Percentiles rank a stretch among this genome's conserved stretches.
These are phyloP conservation scores for Aschersonia sp. DNA, from an alignment of 2,329 filamentous ascomycete species.

Conservation along the genomic window DNA sequence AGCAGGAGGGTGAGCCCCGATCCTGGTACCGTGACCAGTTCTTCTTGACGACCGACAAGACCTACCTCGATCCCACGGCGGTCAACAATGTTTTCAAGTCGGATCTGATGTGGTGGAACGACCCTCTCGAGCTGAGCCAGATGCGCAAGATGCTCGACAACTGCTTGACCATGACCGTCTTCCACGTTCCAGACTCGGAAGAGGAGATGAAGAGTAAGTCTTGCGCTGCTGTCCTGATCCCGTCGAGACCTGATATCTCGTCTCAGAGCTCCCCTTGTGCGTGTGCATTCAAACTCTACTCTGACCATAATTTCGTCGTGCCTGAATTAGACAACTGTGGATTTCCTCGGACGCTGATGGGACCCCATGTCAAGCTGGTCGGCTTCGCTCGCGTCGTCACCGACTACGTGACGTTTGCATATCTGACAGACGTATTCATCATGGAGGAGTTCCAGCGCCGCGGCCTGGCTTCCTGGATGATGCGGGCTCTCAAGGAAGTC, in stretches of 20 bases:
- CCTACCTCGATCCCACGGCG: conserved; percentile 35
- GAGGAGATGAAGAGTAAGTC: conserved; percentile 23
- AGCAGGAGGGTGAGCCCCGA: conserved; percentile 17
- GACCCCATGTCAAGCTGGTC: conserved; percentile 19
- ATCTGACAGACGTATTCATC: conserved; percentile 54
- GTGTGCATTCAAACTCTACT: conserved; percentile 8
- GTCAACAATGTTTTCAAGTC: conserved; percentile 41
- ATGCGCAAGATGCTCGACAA: conserved; percentile 39
- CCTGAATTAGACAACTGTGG: conserved; percentile 14
- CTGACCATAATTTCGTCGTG: background rate
- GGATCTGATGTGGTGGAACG: conserved; percentile 47
- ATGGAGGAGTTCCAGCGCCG: conserved; percentile 41
- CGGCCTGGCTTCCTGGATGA: conserved; percentile 51
- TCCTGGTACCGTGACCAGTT: conserved; percentile 40
- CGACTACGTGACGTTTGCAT: conserved; percentile 54
- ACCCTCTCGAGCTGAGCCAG: conserved; percentile 29
- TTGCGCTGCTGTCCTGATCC: conserved; percentile 3
- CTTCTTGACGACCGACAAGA: conserved; percentile 45
- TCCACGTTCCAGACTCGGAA: conserved; percentile 24
- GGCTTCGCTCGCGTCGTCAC: conserved; percentile 45
- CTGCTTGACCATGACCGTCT: conserved; percentile 46
- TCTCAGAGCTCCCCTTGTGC: background rate
- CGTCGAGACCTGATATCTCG: no score
- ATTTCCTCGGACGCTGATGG: conserved; percentile 13
- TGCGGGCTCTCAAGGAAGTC: conserved; percentile 43